Evolutionary conservation across 768 basidiomycete species (phyloP).

Genomic region (Ephemerocybe angulata): DNA sequence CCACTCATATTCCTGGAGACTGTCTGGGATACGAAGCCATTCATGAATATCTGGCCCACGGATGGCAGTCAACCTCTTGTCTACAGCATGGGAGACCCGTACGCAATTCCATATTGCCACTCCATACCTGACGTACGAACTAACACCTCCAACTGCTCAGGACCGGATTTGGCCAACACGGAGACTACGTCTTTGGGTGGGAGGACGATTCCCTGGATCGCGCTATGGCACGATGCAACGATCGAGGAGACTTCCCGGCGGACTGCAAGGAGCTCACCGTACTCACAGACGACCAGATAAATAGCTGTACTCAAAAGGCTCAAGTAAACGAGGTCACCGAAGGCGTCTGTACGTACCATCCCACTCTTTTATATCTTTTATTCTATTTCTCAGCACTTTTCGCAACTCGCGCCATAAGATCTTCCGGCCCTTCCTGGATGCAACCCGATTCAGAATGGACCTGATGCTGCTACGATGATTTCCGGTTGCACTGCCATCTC

Average conservation of each 20-base stretch:
- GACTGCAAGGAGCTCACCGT: slow-evolving; percentile 6
- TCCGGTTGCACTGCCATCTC: background rate
- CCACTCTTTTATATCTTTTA: background rate
- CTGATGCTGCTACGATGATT: slow-evolving; percentile 2
- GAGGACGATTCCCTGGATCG: slow-evolving; percentile 12
- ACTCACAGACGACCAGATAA: slow-evolving; percentile 1
- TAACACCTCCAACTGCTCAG: background rate
- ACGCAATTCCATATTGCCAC: background rate
- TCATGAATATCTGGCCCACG: slow-evolving; percentile 5
- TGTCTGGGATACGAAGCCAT: slow-evolving; percentile 9
- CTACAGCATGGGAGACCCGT: slow-evolving; percentile 9
- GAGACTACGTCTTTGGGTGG: slow-evolving; percentile 12
- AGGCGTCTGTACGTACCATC: background rate
- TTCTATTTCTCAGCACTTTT: no score
- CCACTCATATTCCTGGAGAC: slow-evolving; percentile 8
- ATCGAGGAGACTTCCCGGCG: background rate
- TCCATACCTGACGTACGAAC: background rate
- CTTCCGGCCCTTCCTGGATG: slow-evolving; percentile 4
- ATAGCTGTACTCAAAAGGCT: slow-evolving; percentile 3
- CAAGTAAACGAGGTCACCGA: slow-evolving; percentile 3
- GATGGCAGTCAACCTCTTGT: slow-evolving; percentile 10
- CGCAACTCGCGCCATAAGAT: background rate
- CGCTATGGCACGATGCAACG: slow-evolving; percentile 8
- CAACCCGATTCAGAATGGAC: slow-evolving; percentile 9
- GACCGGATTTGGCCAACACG: slow-evolving; percentile 11